phyloP scores from a whole-genome alignment of 2,329 filamentous ascomycete species.

The Phialophora tarda region DNA sequence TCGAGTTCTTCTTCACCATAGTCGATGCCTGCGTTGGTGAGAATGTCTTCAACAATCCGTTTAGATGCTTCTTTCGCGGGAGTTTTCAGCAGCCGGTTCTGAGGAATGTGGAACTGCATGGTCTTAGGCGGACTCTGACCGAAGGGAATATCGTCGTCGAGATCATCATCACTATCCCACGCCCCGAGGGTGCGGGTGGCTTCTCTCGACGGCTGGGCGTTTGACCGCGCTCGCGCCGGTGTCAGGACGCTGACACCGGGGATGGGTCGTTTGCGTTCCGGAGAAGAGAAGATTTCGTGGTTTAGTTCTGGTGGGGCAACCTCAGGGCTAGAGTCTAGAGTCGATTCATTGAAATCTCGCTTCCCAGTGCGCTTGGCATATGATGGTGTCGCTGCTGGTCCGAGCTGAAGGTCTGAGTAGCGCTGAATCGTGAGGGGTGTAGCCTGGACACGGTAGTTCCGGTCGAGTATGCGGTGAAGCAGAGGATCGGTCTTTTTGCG shows the following conservation, averaged over 20 bases:
- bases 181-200: slow-evolving; percentile 51
- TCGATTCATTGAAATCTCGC: slow-evolving; percentile 35
- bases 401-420: slow-evolving; percentile 31
- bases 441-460: slow-evolving; percentile 90
- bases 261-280: slow-evolving; percentile 60
- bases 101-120: slow-evolving; percentile 60
- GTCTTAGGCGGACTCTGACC: slow-evolving; percentile 88
- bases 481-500: slow-evolving; percentile 68
- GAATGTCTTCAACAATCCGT: slow-evolving; percentile 55
- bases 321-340: slow-evolving; percentile 72
- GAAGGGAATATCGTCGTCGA: slow-evolving; percentile 60
- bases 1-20: slow-evolving; percentile 41
- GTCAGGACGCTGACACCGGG: slow-evolving; percentile 83
- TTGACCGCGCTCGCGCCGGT: slow-evolving; percentile 51
- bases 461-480: slow-evolving; percentile 90
- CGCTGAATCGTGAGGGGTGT: slow-evolving; percentile 68
- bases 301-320: slow-evolving; percentile 77
- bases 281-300: slow-evolving; percentile 83
- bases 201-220: not conserved
- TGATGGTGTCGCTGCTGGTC: slow-evolving; percentile 38
- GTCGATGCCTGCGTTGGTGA: slow-evolving; percentile 52
- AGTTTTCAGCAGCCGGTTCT: slow-evolving; percentile 56
- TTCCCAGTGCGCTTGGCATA: slow-evolving; percentile 42
- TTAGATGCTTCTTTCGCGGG: slow-evolving; percentile 58
- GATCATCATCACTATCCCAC: slow-evolving; percentile 76